Percentiles rank a stretch among this genome's conserved stretches.
phyloP scores from a whole-genome alignment of 148 eudicot genomes.

The Vaccinium myrtillus region DNA sequence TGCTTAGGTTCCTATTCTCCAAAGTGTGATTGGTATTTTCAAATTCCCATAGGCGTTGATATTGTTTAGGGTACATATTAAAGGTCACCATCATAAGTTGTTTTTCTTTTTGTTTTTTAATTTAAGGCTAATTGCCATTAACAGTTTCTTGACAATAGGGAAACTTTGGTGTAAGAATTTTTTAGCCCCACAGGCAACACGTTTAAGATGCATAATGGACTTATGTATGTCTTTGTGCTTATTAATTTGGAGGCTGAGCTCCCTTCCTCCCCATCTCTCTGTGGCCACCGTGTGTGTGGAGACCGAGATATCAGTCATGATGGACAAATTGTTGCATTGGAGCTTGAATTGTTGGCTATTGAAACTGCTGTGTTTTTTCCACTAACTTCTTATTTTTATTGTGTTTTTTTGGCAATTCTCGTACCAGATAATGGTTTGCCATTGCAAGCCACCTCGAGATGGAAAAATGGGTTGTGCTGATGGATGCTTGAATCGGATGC shows the following conservation, averaged over 20 bases:
- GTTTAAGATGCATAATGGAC: no score
- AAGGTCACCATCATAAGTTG: background rate
- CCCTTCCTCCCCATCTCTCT: background rate
- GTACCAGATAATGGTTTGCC: slow-evolving; percentile 90
- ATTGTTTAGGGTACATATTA: background rate
- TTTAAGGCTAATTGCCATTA: background rate
- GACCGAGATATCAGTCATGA: slow-evolving; percentile 11
- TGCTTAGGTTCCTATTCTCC: background rate
- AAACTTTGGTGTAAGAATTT: background rate
- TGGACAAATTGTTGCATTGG: background rate
- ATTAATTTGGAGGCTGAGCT: background rate
- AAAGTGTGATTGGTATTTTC: background rate
- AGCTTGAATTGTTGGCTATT: background rate
- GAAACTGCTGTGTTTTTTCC: background rate
- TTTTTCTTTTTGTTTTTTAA: background rate
- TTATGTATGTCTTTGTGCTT: background rate
- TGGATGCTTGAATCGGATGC: slow-evolving; percentile 92
- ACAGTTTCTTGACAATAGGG: background rate
- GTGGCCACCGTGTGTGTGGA: background rate
- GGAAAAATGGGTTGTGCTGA: slow-evolving; percentile 84
- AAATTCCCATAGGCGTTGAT: background rate
- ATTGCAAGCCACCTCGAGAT: slow-evolving; percentile 73
- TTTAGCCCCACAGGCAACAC: background rate
- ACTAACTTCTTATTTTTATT: background rate
- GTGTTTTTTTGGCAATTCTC: slow-evolving; percentile 15